These are phyloP conservation scores for Phytophthora cactorum DNA, from an alignment of 352 stramenopile species.

Conservation along the genomic window DNA sequence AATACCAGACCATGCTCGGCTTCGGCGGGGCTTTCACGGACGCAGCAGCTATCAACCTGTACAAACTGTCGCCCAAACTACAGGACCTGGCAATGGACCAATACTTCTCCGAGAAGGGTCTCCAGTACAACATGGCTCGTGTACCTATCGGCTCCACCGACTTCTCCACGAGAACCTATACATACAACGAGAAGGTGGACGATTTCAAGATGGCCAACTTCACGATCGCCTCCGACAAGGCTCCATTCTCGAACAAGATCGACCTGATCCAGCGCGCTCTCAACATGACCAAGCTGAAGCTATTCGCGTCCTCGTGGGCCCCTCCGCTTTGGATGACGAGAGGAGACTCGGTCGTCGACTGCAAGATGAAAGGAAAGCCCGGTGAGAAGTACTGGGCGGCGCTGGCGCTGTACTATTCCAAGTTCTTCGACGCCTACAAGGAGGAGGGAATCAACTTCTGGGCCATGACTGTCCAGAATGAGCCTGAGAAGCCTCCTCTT, in stretches of 20 bases:
- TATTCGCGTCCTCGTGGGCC: constrained; percentile 79
- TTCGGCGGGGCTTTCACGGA: constrained; percentile 89
- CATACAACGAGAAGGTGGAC: constrained; percentile 43
- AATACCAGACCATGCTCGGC: constrained; percentile 71
- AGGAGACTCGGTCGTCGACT: constrained; percentile 50
- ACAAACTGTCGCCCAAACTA: constrained; percentile 52
- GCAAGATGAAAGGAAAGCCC: constrained; percentile 46
- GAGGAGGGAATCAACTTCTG: constrained; percentile 61
- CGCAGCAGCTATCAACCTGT: constrained; percentile 68
- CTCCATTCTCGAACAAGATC: constrained; percentile 39
- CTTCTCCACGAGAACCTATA: constrained; percentile 65
- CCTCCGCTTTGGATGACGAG: constrained; percentile 83
- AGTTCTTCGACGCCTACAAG: constrained; percentile 78
- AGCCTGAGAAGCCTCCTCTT: constrained; percentile 53
- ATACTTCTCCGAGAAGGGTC: constrained; percentile 62
- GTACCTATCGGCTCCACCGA: constrained; percentile 78
- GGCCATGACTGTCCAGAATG: constrained; percentile 80
- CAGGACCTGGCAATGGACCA: constrained; percentile 60
- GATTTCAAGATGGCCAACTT: constrained; percentile 62
- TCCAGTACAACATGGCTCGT: constrained; percentile 71
- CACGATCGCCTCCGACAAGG: constrained; percentile 67
- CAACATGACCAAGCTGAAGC: constrained; percentile 43
- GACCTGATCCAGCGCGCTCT: constrained; percentile 47
- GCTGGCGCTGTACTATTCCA: constrained; percentile 79
- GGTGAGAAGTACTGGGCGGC: constrained; percentile 51